Evolutionary conservation across 192 early-diverging fungal genomes (phyloP), one percentile per base, ranked within the genome.

Genomic region (Haplosporangium gracile): DNA sequence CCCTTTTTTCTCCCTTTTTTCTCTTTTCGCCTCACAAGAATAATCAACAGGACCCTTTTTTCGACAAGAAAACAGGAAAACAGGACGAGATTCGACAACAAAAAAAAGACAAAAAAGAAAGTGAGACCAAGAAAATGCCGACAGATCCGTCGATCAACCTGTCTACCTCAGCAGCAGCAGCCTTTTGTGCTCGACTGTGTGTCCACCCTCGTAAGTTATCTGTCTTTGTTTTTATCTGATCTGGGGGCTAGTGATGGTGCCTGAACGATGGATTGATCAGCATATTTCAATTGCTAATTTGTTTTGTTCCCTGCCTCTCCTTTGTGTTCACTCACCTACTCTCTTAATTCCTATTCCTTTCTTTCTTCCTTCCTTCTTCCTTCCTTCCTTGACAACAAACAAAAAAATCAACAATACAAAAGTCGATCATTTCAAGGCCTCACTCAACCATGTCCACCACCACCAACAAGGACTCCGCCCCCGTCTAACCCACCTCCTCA

Each of bases 191-290:
- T 57, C 74, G 82, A 40, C 57, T 84, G 29, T 63, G 79, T 76
- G 82, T 84, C 32, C 82, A 84, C 57, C 82, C 82, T 45, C 75
- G 82, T 84, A 84, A 84, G 73, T 22, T 9, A 5, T 13, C 49
- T 9, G 2, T 13, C 49, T 22, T 65, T 2, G 24, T 32, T 34
- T 15, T 20, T 10, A 39, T 47, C 29, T 60, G 57, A 60, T 60
- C 9, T 26, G 16, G 20, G 51, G 5, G 20, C 8, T 26, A 2
- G 8, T 26, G n/a, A 55, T 26, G n/a, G 55, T 60, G 55, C n/a
- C n/a, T 26, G 24, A n/a, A 29, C 32, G 5, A 32, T 8, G 32
- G 10, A 65, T 15, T 36, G 2, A 36, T 36, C 36, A 36, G 36
- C 36, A 36, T 36, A 36, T 2, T 36, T 36, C n/a, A 60, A 60